Conservation (phyloP, 2,329 filamentous ascomycete genomes). For the Metarhizium anisopliae region DNA sequence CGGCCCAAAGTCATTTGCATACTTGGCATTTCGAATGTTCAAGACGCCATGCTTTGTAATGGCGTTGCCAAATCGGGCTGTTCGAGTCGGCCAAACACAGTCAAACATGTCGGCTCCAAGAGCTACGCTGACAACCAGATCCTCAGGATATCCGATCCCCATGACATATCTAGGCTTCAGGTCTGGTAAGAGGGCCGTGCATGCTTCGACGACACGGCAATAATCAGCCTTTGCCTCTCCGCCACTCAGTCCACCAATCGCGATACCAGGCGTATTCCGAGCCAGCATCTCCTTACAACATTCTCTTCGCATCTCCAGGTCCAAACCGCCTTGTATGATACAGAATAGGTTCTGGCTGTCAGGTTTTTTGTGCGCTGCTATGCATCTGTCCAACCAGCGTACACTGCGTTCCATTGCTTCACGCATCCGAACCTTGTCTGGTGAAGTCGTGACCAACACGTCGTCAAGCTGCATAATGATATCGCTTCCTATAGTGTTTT, state of each 20-base stretch:
- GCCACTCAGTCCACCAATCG: constrained; percentile 88
- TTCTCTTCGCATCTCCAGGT: constrained; percentile 73
- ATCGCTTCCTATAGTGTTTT: constrained; percentile 95
- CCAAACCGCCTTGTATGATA: constrained; percentile 93
- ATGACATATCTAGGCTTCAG: constrained; percentile 97
- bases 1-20: constrained; percentile 70
- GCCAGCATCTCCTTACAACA: constrained; percentile 84
- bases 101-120: constrained; percentile 99
- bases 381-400: constrained; percentile 92
- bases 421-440: constrained; percentile 76
- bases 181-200: constrained; percentile 76
- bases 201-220: constrained; percentile 80
- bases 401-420: constrained; percentile 94
- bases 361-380: constrained; percentile 78
- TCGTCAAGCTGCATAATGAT: constrained; percentile 99
- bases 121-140: constrained; percentile 86
- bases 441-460: constrained; percentile 91
- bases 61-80: constrained; percentile 91
- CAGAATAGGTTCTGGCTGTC: constrained; percentile 89
- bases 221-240: constrained; percentile 92
- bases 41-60: constrained; percentile 74
- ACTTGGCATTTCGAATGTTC: constrained; percentile 71
- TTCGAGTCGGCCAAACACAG: constrained; percentile 96
- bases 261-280: constrained; percentile 88
- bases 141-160: constrained; percentile 96